These are phyloP conservation scores for Trichoderma atrobrunneum DNA, from an alignment of 2,329 filamentous ascomycete species.

Conservation along the genomic window DNA sequence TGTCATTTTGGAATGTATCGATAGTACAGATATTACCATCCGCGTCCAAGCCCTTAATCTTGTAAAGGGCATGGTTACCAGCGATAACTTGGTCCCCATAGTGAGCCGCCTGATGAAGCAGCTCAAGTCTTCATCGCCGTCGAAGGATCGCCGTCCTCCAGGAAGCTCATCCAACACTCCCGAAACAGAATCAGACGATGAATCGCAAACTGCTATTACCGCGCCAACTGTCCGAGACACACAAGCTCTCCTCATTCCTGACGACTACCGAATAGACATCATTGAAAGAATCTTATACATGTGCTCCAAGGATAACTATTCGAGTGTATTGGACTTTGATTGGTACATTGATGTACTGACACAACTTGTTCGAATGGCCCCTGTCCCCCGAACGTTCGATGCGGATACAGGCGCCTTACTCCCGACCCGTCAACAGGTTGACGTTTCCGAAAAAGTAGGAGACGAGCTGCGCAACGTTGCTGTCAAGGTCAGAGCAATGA, in stretches of 20 bases:
- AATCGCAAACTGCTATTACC: slow-evolving; percentile 45
- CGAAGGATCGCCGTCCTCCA: slow-evolving; percentile 44
- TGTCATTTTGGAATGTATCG: slow-evolving; percentile 93
- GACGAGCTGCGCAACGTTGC: slow-evolving; percentile 85
- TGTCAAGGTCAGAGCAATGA: slow-evolving; percentile 83
- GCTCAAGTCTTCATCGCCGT: slow-evolving; percentile 63
- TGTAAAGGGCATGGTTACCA: slow-evolving; percentile 89
- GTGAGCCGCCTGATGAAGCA: slow-evolving; percentile 87
- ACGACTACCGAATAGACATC: slow-evolving; percentile 82
- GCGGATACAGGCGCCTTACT: slow-evolving; percentile 35
- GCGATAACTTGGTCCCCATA: slow-evolving; percentile 78
- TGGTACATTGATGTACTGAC: slow-evolving; percentile 94
- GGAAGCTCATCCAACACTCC: slow-evolving; percentile 46
- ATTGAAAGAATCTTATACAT: slow-evolving; percentile 81
- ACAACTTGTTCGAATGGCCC: slow-evolving; percentile 74
- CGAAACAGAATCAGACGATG: slow-evolving; percentile 49
- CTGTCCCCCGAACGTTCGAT: slow-evolving; percentile 42
- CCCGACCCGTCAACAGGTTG: slow-evolving; percentile 30
- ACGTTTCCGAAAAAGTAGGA: slow-evolving; percentile 70
- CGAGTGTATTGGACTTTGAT: slow-evolving; percentile 84
- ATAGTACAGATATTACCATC: slow-evolving; percentile 94
- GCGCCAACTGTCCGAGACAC: slow-evolving; percentile 34
- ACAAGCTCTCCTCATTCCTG: slow-evolving; percentile 64
- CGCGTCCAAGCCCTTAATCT: slow-evolving; percentile 88
- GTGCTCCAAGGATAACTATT: slow-evolving; percentile 86